Conservation (phyloP, 1,284 basidiomycete genomes). For the Marasmius tenuissimus region DNA sequence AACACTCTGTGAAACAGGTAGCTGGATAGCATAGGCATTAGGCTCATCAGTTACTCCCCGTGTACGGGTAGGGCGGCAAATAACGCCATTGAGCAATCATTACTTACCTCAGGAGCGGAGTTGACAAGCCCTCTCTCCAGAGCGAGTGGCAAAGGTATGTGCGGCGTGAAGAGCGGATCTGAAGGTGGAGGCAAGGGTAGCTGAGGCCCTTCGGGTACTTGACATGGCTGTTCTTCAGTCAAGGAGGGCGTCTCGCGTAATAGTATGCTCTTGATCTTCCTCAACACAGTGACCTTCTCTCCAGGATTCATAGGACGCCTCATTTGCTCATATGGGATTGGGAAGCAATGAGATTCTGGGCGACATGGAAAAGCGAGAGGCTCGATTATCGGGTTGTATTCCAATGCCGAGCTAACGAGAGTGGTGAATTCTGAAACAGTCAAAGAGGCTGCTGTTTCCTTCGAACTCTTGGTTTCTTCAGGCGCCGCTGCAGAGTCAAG, state of each 20-base stretch:
- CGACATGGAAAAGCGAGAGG: neutral
- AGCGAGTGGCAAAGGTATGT: neutral
- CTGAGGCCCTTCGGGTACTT: neutral
- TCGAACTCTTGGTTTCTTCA: neutral
- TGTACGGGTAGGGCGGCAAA: neutral
- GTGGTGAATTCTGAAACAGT: neutral
- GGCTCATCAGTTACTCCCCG: neutral
- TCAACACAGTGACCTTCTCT: neutral
- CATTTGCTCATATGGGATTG: neutral
- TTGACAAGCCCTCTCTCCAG: neutral
- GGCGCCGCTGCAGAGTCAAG: neutral
- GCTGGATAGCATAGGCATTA: too few species aligned
- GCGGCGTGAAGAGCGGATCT: neutral
- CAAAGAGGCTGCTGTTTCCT: neutral
- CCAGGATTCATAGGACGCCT: neutral
- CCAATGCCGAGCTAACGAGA: neutral
- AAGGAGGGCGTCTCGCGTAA: neutral
- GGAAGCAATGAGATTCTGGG: neutral
- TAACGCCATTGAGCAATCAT: neutral
- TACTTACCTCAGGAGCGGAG: neutral
- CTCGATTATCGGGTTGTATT: neutral
- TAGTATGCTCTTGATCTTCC: neutral
- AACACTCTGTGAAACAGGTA: too few species aligned
- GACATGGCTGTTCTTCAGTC: neutral
- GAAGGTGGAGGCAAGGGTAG: neutral